Base-by-base conservation (phyloP, 2,329 filamentous ascomycete genomes). In the Ascosphaera aggregata region DNA sequence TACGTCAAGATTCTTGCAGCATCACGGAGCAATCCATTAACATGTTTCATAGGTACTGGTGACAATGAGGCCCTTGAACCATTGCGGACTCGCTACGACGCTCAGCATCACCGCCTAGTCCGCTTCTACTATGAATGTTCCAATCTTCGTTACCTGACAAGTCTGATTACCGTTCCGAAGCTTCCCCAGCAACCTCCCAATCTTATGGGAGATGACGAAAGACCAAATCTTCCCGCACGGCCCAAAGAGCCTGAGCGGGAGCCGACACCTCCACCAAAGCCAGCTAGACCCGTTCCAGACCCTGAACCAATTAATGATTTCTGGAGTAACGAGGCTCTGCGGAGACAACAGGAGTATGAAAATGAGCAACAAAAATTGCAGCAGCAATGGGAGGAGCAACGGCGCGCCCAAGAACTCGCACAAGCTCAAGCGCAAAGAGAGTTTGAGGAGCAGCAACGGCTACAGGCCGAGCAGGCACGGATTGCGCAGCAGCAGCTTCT, bases 41-140 rank as follows among this genome's bases (percentile, higher is more conserved):
- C 15, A n/a, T 11, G 27, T 8, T 9, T 40, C 31, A 7, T 11
- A 79, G 79, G 82, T 36, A 89, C 89, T 9, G 86, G 89, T 41
- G 89, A 98, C 50, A 80, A 91, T 45, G 89, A 94, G 43, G 86
- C 84, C 4, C 67, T 98, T 36, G 77, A 85, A 46, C 89, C 86
- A 1, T 70, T 98, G 4, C 76, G 86, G 41, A 72, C 76, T 44
- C 71, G 86, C 51, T 98, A 95, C 55, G 79, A 94, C 55, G 84
- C 89, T 11, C 89, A 95, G 53, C 89, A 98, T 57, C 86, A 95
- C 63, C 80, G 89, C 15, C 70, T 98, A 13, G 80, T 93, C 53
- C 89, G 91, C 53, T 98, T 95, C 61, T 98, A 98, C 62, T 95
- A 95, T 59, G 89, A 98, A 60, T 98, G 89, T 60, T 94, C 89